These are phyloP conservation scores for Spiromastix sp. DNA, from an alignment of 2,329 filamentous ascomycete genomes.

Conservation along the genomic window DNA sequence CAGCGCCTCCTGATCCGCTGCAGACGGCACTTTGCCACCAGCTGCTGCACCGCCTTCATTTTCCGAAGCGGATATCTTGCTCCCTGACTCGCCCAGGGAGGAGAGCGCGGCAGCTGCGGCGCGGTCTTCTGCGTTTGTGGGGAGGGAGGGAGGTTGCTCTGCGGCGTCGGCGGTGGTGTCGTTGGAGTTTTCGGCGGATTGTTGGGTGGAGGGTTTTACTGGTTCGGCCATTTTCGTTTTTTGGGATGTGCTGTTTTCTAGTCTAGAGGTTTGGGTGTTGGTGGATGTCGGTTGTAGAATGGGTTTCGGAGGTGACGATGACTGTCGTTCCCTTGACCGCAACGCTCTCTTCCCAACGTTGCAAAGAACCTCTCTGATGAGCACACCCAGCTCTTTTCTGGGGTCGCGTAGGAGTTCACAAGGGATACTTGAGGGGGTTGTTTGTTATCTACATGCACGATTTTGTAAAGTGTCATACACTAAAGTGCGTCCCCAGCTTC, in stretches of 20 bases:
- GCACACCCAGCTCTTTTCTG: too few relatives aligned
- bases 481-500: too few relatives aligned
- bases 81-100: slow-evolving; percentile 31
- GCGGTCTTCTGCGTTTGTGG: slow-evolving; percentile 39
- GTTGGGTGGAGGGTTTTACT: slow-evolving; percentile 27
- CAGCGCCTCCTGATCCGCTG: slow-evolving; percentile 38
- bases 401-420: too few relatives aligned
- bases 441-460: too few relatives aligned
- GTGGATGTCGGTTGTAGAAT: not conserved
- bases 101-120: slow-evolving; percentile 41
- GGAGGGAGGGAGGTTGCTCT: slow-evolving; percentile 26
- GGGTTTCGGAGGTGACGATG: too few relatives aligned
- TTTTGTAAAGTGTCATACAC: too few relatives aligned
- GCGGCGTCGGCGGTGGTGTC: slow-evolving; percentile 22
- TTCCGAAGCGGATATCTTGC: slow-evolving; percentile 26
- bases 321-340: too few relatives aligned
- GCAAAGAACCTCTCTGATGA: too few relatives aligned
- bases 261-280: too few relatives aligned
- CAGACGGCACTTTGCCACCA: slow-evolving; percentile 22
- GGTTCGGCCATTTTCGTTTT: slow-evolving; percentile 37
- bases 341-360: too few relatives aligned
- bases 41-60: slow-evolving; percentile 13
- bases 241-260: too few relatives aligned
- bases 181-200: slow-evolving; percentile 1
- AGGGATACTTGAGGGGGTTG: too few relatives aligned